Conservation (phyloP, 2,329 filamentous ascomycete species). For the Microdochium bolleyi region DNA sequence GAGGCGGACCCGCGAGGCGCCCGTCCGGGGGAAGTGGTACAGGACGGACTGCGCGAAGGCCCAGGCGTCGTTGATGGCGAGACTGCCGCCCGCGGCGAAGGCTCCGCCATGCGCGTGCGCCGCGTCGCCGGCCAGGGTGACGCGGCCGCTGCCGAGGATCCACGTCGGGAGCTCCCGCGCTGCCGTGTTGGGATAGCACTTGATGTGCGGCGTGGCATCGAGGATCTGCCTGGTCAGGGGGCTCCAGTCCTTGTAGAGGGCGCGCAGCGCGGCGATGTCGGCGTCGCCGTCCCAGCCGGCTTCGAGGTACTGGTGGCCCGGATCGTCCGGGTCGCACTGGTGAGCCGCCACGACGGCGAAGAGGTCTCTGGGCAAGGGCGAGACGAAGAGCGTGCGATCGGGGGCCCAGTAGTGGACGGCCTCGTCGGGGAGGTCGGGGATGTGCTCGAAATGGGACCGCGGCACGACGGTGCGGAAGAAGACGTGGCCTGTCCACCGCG, state of each 20-base stretch:
- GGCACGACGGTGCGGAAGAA: constrained; percentile 36
- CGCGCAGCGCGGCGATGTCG: constrained; percentile 23
- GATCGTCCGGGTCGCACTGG: constrained; percentile 24
- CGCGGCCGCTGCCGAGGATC: constrained; percentile 25
- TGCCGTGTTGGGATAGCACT: constrained; percentile 33
- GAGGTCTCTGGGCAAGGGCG: constrained; percentile 27
- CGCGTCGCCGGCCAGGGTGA: constrained; percentile 29
- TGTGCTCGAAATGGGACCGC: constrained; percentile 25
- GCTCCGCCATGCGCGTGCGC: constrained; percentile 32
- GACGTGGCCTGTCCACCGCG: constrained; percentile 34
- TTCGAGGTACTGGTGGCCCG: constrained; percentile 18
- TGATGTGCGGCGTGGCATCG: constrained; percentile 28
- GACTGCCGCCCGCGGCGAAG: constrained; percentile 29
- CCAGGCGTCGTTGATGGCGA: constrained; percentile 31
- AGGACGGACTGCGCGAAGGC: constrained; percentile 29
- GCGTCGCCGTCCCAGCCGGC: constrained; percentile 29
- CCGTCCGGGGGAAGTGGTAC: constrained; percentile 21
- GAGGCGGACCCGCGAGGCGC: not conserved
- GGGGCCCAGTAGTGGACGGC: constrained; percentile 36
- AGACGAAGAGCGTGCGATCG: constrained; percentile 32
- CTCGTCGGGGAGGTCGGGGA: constrained; percentile 29
- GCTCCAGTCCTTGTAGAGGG: constrained; percentile 33
- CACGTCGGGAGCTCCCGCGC: constrained; percentile 30
- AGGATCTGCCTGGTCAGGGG: constrained; percentile 29
- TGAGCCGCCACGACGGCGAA: constrained; percentile 34